These are phyloP conservation scores for Candida ortonii DNA, from an alignment of 805 yeast genomes.

Conservation along the genomic window DNA sequence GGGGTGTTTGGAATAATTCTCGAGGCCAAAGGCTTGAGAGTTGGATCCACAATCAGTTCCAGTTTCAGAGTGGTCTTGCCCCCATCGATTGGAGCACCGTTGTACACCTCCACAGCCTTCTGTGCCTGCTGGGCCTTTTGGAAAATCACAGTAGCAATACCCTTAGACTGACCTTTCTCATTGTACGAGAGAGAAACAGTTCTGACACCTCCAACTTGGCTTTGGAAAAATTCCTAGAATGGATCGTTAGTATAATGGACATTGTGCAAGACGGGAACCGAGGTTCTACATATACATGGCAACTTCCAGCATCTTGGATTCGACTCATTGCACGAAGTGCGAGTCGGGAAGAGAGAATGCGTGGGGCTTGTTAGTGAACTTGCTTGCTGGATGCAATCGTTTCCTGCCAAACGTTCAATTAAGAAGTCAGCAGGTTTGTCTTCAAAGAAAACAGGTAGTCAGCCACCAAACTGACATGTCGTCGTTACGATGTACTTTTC, in stretches of 20 bases:
- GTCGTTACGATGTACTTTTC: too few species aligned
- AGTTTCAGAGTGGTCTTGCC: constrained; percentile 73
- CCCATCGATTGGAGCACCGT: constrained; percentile 91
- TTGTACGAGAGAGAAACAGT: constrained; percentile 73
- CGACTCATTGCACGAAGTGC: too few species aligned
- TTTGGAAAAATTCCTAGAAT: constrained; percentile 78
- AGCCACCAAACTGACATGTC: too few species aligned
- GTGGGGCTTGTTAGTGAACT: too few species aligned
- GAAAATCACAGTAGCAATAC: constrained; percentile 86
- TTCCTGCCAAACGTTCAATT: too few species aligned
- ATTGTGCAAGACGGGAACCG: too few species aligned
- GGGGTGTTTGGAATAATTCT: constrained; percentile 58
- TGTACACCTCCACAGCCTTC: constrained; percentile 76
- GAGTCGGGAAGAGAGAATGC: too few species aligned
- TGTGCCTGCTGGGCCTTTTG: constrained; percentile 65
- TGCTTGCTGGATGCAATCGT: too few species aligned
- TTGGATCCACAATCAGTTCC: constrained; percentile 84
- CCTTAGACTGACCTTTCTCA: constrained; percentile 85
- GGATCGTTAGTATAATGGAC: constrained; percentile 25
- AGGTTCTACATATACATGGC: too few species aligned
- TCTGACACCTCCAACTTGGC: constrained; percentile 82
- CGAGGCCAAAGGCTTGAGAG: constrained; percentile 66
- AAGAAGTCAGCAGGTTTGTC: too few species aligned
- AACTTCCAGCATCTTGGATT: too few species aligned
- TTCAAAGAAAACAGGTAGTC: too few species aligned